Conservation (phyloP, 1,284 basidiomycete species). For the Naganishia albida region DNA sequence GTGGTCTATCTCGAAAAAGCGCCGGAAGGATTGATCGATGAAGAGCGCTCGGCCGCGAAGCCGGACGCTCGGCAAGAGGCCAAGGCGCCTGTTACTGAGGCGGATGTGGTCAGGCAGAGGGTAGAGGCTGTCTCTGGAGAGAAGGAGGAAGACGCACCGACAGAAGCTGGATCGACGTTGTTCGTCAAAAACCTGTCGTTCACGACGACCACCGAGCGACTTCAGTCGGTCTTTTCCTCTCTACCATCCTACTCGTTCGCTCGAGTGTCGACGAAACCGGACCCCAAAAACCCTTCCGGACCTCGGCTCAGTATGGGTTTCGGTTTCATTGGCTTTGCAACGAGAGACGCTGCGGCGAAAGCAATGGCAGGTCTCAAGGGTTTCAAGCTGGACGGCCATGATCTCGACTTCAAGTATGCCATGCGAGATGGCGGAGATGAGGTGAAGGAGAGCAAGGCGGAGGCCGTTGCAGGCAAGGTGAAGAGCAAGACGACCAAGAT, state of each 20-base stretch:
- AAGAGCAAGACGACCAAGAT: conserved; percentile 75
- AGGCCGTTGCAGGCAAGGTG: conserved; percentile 55
- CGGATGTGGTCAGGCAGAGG: conserved; percentile 54
- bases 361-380: conserved; percentile 80
- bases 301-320: conserved; percentile 85
- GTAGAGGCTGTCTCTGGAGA: conserved; percentile 36
- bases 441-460: conserved; percentile 47
- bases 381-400: conserved; percentile 83
- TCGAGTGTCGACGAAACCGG: conserved; percentile 85
- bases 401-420: conserved; percentile 80
- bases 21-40: conserved; percentile 72
- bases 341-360: conserved; percentile 68
- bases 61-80: background rate
- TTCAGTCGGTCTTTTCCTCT: conserved; percentile 71
- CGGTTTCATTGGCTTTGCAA: conserved; percentile 91
- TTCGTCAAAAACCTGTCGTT: conserved; percentile 95
- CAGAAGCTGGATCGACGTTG: conserved; percentile 75
- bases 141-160: conserved; percentile 56
- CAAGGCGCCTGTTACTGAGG: conserved; percentile 35
- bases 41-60: conserved; percentile 30
- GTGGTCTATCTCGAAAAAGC: conserved; percentile 93
- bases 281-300: conserved; percentile 66
- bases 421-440: conserved; percentile 74
- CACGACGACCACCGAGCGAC: conserved; percentile 74
- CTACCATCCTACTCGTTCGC: conserved; percentile 84